phyloP scores from a whole-genome alignment of 2,329 filamentous ascomycete genomes.

The Truncatella angustata region DNA sequence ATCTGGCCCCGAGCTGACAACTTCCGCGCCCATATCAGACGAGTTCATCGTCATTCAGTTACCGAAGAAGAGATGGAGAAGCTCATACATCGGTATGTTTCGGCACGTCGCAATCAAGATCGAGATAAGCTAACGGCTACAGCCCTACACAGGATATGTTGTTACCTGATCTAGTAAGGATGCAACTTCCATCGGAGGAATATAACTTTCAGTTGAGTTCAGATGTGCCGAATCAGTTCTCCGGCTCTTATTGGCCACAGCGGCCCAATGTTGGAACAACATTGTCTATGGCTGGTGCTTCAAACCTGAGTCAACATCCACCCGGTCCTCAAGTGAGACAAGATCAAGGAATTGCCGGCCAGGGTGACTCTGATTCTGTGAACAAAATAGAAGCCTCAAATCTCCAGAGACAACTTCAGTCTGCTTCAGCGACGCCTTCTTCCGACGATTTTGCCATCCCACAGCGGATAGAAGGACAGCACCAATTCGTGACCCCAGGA shows the following conservation, averaged over 20 bases:
- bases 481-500: neutral
- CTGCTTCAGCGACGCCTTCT: neutral
- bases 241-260: constrained; percentile 9
- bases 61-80: constrained; percentile 37
- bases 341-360: neutral
- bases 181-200: constrained; percentile 5
- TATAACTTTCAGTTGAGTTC: constrained; percentile 12
- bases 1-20: constrained; percentile 82
- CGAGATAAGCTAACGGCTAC: neutral
- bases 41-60: constrained; percentile 56
- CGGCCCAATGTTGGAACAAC: neutral
- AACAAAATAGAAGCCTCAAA: neutral
- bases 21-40: constrained; percentile 74
- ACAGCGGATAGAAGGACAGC: neutral
- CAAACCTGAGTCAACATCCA: too few relatives aligned
- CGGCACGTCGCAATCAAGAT: neutral
- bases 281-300: neutral
- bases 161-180: constrained; percentile 10
- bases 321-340: neutral
- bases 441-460: too few relatives aligned
- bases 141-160: constrained; percentile 10
- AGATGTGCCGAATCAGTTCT: constrained; percentile 8
- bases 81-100: constrained; percentile 30
- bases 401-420: neutral
- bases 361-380: neutral